phyloP scores from a whole-genome alignment of 768 basidiomycete genomes.

The Steccherinum ochraceum region DNA sequence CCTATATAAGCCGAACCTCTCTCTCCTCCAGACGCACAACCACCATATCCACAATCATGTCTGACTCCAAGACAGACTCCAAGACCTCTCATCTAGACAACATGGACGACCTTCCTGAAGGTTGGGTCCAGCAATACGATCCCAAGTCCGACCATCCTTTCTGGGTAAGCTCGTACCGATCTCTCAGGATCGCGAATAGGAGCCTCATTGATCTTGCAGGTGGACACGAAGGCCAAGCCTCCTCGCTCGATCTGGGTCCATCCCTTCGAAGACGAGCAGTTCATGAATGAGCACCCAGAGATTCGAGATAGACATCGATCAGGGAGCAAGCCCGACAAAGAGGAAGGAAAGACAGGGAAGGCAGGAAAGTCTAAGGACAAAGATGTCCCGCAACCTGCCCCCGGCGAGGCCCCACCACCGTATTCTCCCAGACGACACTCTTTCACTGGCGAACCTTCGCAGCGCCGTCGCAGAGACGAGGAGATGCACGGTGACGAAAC shows the following conservation, averaged over 20 bases:
- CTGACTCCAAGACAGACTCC: slow-evolving; percentile 20
- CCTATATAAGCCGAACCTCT: no score
- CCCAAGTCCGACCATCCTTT: slow-evolving; percentile 34
- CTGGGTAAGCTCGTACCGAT: slow-evolving; percentile 34
- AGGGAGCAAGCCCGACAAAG: no score
- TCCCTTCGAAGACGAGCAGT: slow-evolving; percentile 64
- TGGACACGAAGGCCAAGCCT: slow-evolving; percentile 57
- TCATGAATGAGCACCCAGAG: slow-evolving; percentile 49
- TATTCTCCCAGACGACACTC: slow-evolving; percentile 22
- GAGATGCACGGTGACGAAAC: slow-evolving; percentile 3
- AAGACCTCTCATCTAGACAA: slow-evolving; percentile 14
- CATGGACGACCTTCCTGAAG: slow-evolving; percentile 43
- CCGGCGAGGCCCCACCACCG: slow-evolving; percentile 15
- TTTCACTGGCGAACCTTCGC: slow-evolving; percentile 12
- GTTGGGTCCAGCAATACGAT: slow-evolving; percentile 51
- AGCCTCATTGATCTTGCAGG: slow-evolving; percentile 27
- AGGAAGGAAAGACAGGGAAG: no score
- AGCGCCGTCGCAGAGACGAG: slow-evolving; percentile 4
- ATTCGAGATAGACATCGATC: no score
- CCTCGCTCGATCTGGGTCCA: slow-evolving; percentile 69
- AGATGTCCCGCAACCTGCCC: slow-evolving; percentile 2
- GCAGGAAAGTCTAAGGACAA: slow-evolving; percentile 24
- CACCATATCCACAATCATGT: slow-evolving; percentile 4
- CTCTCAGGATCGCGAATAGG: neutral
- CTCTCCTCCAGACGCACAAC: neutral